A percentile compares a stretch with the other conserved stretches of the same genome.
Evolutionary conservation across 768 basidiomycete species (phyloP).

Genomic region (Serendipita indica): DNA sequence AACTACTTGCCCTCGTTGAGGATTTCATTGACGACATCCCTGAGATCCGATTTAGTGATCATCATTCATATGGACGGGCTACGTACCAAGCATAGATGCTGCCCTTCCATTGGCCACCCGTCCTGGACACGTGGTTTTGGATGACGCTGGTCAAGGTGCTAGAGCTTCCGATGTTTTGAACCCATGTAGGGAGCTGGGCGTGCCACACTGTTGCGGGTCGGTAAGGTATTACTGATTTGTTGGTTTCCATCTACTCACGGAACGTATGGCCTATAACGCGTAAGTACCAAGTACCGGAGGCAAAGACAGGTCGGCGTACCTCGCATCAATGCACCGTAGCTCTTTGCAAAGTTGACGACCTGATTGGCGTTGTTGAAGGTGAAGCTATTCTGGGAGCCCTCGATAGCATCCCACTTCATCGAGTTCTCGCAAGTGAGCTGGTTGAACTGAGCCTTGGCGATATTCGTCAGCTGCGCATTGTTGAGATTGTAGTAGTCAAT

Average conservation of each 20-base stretch:
- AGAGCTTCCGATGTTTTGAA: conserved; percentile 8
- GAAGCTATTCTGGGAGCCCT: conserved; percentile 9
- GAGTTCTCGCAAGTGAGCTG: conserved; percentile 15
- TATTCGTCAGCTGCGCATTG: conserved; percentile 9
- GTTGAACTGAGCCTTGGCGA: conserved; percentile 12
- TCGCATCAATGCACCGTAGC: conserved; percentile 12
- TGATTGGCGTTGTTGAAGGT: conserved; percentile 11
- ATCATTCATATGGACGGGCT: not conserved
- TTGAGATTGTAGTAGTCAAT: not conserved
- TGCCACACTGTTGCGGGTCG: not conserved
- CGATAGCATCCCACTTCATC: conserved; percentile 11
- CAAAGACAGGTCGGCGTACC: conserved; percentile 4
- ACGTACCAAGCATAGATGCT: conserved; percentile 8
- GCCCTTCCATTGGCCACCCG: conserved; percentile 12
- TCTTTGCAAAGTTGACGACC: conserved; percentile 14
- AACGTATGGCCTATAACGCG: conserved; percentile 11
- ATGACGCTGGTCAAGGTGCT: conserved; percentile 13
- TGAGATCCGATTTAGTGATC: not conserved
- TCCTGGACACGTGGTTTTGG: conserved; percentile 12
- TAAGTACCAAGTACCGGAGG: no score
- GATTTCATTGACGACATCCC: conserved; percentile 26
- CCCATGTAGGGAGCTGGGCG: conserved; percentile 13
- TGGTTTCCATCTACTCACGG: no score
- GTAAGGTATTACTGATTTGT: no score
- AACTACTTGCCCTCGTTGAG: conserved; percentile 30